Evolutionary conservation across 805 yeast genomes (phyloP), one percentile per base, ranked within the genome.

Genomic region (Metschnikowia orientalis): DNA sequence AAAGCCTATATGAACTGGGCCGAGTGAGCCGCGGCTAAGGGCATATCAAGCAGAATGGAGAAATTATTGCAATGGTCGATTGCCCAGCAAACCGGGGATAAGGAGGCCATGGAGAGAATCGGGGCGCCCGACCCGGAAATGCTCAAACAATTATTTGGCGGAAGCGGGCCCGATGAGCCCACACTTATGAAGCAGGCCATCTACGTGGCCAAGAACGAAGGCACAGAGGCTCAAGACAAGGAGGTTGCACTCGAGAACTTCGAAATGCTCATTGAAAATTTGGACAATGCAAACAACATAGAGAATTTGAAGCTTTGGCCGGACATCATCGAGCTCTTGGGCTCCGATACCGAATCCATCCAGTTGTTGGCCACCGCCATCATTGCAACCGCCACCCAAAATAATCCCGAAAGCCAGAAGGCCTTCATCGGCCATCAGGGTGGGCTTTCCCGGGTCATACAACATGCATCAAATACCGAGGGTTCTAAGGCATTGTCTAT

Each of bases 261-360:
- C 50, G 96, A 90, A 56, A 87, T 89, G 90, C 66, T 90, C 32
- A 81, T 92, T 30, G 97, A 90, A 54, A 88, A 88, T 50, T 59
- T 90, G 40, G 97, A 92, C 57, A 92, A 92, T 56, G 97, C 97
- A 15, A 89, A 90, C 59, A 87, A 87, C 50, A 79, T 90, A 45
- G 90, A 84, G 44, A 83, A 81, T 48, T 54, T 89, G 67, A 75
- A 77, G 44, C 69, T 88, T 42, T 92, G 97, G 98, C 76, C 71
- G 14, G 66, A 79, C 3, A 55, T 89, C 26, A 63, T 87, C n/a
- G 54, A 57, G 1, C 71, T 73, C 32, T 61, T 88, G 30, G 61
- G 34, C 32, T 34, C 63, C 18, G 61, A 61, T 20, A 59, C 63
- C 5, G 41, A 32, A 8, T 53, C 60, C 5, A 56, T 90, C 19